Conservation (phyloP, 805 yeast species). For the Candida hungchunana region DNA sequence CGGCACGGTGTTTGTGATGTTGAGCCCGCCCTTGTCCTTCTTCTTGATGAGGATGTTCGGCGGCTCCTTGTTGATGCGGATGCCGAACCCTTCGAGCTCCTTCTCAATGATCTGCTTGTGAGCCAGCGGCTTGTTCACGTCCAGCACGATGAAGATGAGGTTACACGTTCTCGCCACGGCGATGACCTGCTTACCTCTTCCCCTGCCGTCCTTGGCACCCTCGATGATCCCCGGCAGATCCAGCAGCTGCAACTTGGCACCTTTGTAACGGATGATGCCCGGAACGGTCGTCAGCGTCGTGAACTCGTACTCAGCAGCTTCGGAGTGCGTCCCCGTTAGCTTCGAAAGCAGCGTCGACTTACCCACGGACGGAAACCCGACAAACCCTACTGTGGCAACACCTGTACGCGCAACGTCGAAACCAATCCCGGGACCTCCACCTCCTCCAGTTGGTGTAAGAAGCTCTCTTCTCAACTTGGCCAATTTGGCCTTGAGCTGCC, state of each 20-base stretch:
- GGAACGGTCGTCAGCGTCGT: constrained; percentile 97
- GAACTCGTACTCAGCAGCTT: constrained; percentile 97
- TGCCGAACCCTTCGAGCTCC: constrained; percentile 97
- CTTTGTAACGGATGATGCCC: constrained; percentile 91
- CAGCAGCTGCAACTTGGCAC: constrained; percentile 95
- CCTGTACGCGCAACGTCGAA: constrained; percentile 99
- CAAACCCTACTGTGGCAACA: constrained; percentile 95
- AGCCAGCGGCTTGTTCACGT: constrained; percentile 92
- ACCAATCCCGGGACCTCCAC: constrained; percentile 91
- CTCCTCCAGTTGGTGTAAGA: constrained; percentile 67
- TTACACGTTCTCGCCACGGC: constrained; percentile 99
- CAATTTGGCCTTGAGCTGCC: constrained; percentile 93
- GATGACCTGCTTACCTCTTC: constrained; percentile 94
- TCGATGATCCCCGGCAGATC: constrained; percentile 89
- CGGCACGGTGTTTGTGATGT: constrained; percentile 90
- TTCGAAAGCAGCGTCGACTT: constrained; percentile 81
- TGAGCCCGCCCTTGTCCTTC: constrained; percentile 95
- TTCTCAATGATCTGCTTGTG: constrained; percentile 92
- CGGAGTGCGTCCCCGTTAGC: constrained; percentile 93
- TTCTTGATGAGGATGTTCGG: constrained; percentile 90
- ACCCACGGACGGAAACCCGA: constrained; percentile 94
- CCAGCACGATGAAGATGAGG: constrained; percentile 86
- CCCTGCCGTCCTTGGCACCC: constrained; percentile 89
- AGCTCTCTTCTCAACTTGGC: constrained; percentile 94
- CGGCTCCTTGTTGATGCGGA: constrained; percentile 84